These are phyloP conservation scores for Ceratocystiopsis minuta DNA, from an alignment of 2,329 filamentous ascomycete species.

Conservation along the genomic window DNA sequence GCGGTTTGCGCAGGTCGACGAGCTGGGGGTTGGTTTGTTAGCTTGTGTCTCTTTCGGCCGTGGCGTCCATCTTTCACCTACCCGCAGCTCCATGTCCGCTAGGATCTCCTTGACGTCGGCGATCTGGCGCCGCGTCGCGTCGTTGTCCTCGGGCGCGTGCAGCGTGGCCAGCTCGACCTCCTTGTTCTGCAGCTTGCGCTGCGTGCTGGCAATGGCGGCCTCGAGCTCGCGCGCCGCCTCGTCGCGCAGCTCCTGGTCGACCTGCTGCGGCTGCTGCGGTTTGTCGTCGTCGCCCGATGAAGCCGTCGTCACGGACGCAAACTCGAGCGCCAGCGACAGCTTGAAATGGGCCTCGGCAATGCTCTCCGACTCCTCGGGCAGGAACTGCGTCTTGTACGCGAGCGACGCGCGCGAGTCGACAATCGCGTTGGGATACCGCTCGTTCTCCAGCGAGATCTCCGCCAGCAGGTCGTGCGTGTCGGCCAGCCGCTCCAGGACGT, in stretches of 20 bases:
- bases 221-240: conserved; percentile 57
- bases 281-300: conserved; percentile 28
- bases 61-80: conserved; percentile 24
- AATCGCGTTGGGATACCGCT: conserved; percentile 73
- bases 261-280: conserved; percentile 25
- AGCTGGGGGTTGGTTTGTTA: conserved; percentile 27
- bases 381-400: conserved; percentile 60
- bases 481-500: conserved; percentile 69
- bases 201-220: conserved; percentile 54
- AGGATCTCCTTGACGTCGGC: conserved; percentile 62
- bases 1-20: conserved; percentile 47
- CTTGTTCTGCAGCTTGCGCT: conserved; percentile 51
- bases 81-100: conserved; percentile 58
- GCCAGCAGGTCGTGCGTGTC: conserved; percentile 89
- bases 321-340: conserved; percentile 85
- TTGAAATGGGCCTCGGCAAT: conserved; percentile 94
- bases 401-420: conserved; percentile 64
- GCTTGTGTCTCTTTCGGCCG: too few relatives aligned
- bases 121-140: conserved; percentile 43
- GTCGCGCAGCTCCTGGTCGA: conserved; percentile 52
- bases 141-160: conserved; percentile 48
- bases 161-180: conserved; percentile 46
- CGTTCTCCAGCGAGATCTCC: conserved; percentile 93
- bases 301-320: conserved; percentile 55
- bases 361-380: conserved; percentile 62